phyloP scores from a whole-genome alignment of 345 rosid genomes.

The Dimocarpus longan region DNA sequence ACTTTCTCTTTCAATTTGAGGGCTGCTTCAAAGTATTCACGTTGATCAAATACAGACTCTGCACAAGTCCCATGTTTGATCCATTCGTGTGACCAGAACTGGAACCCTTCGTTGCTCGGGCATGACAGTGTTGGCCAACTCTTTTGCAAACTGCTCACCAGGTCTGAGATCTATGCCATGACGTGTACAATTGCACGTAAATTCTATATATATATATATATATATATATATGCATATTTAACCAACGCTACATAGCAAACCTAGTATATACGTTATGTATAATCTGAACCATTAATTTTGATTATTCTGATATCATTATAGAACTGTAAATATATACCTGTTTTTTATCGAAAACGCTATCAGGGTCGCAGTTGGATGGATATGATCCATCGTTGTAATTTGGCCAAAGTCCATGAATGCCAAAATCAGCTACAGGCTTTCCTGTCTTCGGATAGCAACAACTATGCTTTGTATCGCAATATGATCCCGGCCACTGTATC shows the following conservation, averaged over 20 bases:
- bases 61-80: slow-evolving; percentile 83
- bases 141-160: slow-evolving; percentile 42
- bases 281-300: no score
- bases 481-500: slow-evolving; percentile 89
- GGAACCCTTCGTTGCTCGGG: slow-evolving; percentile 60
- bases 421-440: slow-evolving; percentile 79
- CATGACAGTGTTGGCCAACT: slow-evolving; percentile 80
- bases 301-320: no score
- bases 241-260: no score
- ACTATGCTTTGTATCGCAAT: slow-evolving; percentile 60
- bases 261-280: no score
- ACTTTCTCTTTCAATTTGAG: slow-evolving; percentile 52
- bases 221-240: no score
- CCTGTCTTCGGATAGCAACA: slow-evolving; percentile 89
- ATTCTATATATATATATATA: no score
- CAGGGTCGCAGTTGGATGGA: slow-evolving; percentile 66
- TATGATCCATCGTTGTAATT: slow-evolving; percentile 68
- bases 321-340: slow-evolving; percentile 44
- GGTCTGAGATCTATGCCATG: slow-evolving; percentile 52
- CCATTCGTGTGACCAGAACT: slow-evolving; percentile 91
- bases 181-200: no score
- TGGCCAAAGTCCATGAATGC: slow-evolving; percentile 97
- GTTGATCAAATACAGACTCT: slow-evolving; percentile 67
- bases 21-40: slow-evolving; percentile 60
- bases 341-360: slow-evolving; percentile 43